Evolutionary conservation across 768 basidiomycete genomes (phyloP).

Genomic region (Suillus variegatus): DNA sequence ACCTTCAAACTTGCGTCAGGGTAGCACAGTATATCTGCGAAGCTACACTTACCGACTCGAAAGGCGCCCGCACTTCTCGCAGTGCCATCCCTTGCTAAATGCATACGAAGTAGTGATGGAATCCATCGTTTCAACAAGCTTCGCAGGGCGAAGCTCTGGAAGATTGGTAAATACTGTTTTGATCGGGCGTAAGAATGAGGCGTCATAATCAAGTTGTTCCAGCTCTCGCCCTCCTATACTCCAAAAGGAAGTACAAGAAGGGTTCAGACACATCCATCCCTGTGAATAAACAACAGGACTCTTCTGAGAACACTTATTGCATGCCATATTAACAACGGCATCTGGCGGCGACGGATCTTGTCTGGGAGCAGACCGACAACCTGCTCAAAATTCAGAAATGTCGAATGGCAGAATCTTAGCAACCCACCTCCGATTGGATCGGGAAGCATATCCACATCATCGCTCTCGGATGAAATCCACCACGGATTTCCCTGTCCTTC

Average conservation of each 20-base stretch:
- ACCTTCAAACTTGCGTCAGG: slow-evolving; percentile 40
- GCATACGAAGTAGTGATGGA: slow-evolving; percentile 53
- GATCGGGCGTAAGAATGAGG: slow-evolving; percentile 45
- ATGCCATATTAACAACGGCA: slow-evolving; percentile 21
- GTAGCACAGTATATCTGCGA: background rate
- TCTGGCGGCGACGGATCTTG: background rate
- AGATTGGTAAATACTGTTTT: slow-evolving; percentile 32
- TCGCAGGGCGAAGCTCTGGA: slow-evolving; percentile 42
- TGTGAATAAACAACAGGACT: slow-evolving; percentile 57
- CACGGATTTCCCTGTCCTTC: slow-evolving; percentile 63
- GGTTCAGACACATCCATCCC: slow-evolving; percentile 66
- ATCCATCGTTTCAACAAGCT: slow-evolving; percentile 25
- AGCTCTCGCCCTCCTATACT: slow-evolving; percentile 29
- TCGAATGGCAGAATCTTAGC: too few species aligned
- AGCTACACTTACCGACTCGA: slow-evolving; percentile 60
- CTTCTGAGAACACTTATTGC: slow-evolving; percentile 41
- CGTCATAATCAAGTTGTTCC: slow-evolving; percentile 47
- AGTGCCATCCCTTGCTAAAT: slow-evolving; percentile 71
- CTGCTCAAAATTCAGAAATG: background rate
- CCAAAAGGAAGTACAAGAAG: slow-evolving; percentile 62
- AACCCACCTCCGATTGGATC: background rate
- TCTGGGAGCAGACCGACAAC: background rate
- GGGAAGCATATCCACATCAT: background rate
- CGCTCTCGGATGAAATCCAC: slow-evolving; percentile 36
- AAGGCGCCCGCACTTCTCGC: slow-evolving; percentile 65